These are phyloP conservation scores for Nothophoma quercina DNA, from an alignment of 2,329 filamentous ascomycete genomes.

Conservation along the genomic window DNA sequence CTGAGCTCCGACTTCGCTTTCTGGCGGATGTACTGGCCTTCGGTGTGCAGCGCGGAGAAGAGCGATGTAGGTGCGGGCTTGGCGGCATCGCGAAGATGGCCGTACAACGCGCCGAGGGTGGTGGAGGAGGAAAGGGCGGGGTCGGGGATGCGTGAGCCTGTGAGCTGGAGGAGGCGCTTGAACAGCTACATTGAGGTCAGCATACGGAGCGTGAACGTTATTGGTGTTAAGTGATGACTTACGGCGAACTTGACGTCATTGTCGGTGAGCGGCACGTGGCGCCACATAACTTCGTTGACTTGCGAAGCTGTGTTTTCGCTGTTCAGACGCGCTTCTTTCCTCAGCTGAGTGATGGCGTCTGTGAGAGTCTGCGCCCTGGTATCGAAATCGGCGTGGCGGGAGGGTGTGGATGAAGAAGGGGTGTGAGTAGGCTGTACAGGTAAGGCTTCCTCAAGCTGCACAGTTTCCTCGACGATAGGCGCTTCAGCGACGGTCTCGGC, in stretches of 20 bases:
- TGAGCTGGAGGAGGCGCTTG: conserved; percentile 82
- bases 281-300: conserved; percentile 33
- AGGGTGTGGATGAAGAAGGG: conserved; percentile 8
- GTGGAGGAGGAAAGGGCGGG: conserved; percentile 60
- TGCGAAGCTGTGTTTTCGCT: conserved; percentile 14
- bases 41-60: conserved; percentile 62
- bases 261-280: conserved; percentile 37
- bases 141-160: conserved; percentile 79
- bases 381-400: conserved; percentile 24
- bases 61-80: conserved; percentile 63
- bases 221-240: conserved; percentile 30
- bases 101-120: conserved; percentile 50
- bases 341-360: conserved; percentile 24
- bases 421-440: conserved; percentile 11
- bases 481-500: conserved; percentile 44
- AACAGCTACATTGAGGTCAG: conserved; percentile 65
- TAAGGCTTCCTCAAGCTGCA: conserved; percentile 23
- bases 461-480: conserved; percentile 50
- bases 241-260: conserved; percentile 46
- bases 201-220: too few species aligned
- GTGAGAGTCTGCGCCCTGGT: conserved; percentile 23
- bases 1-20: conserved; percentile 6
- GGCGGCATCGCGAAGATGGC: conserved; percentile 44
- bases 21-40: conserved; percentile 32
- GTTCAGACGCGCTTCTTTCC: conserved; percentile 20